Evolutionary conservation across 116 monocot genomes (phyloP), one percentile per base, ranked within the genome.

Genomic region (Zostera marina): DNA sequence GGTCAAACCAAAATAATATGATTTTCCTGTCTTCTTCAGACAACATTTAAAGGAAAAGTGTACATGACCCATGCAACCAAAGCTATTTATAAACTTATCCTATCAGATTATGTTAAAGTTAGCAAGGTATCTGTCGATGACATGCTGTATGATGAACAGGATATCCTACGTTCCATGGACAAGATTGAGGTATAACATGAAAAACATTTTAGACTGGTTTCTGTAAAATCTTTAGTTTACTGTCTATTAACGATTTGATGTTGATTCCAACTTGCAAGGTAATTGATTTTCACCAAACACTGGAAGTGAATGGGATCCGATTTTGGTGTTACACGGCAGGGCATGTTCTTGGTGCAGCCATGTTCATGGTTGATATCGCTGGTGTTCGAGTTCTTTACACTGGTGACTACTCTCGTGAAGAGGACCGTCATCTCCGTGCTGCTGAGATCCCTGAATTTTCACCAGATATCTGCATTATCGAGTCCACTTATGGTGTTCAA

Each of bases 261-360:
- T 45, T 45, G 22, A 43, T 26, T 8, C 3, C 44, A n/a, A n/a
- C n/a, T n/a, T n/a, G n/a, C n/a, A 64, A 98, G 98, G 98, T 98
- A 39, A 98, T 98, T 68, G 90, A 98, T 54, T 98, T 98, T 68
- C 98, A 98, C 71, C 98, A 98, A 73, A 98, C 98, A 20, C 63
- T 86, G 9, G 90, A 98, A 70, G 90, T 98, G 54, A 98, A 90
- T 72, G 98, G 89, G 2, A 90, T 98, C 40, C 85, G 98, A 13
- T 98, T 98, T 64, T 98, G 98, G 98, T 98, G 98, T 72, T 98
- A 98, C 54, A 98, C 98, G 46, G 98, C 98, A 22, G 98, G 98
- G 38, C 98, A 98, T 64, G 90, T 98, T 11, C 83, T 98, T 5
- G 98, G 98, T 53, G 98, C 98, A 41, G 98, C 90, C 15, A 98